Conservation (phyloP, 345 rosid species). For the Eucalyptus viminalis region DNA sequence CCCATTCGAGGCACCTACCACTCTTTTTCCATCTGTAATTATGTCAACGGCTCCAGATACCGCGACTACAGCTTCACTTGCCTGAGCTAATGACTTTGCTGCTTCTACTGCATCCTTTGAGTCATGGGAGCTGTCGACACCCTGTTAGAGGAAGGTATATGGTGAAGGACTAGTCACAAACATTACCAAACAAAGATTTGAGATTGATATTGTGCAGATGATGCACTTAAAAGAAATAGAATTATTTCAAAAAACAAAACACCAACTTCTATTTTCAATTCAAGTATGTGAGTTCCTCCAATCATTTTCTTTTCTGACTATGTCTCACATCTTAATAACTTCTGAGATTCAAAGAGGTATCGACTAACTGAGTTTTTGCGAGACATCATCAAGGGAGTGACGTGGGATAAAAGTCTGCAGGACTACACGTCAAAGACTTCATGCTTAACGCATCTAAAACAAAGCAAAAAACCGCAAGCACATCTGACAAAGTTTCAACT, state of each 20-base stretch:
- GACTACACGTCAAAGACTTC: not conserved
- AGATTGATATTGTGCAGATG: not conserved
- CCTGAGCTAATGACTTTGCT: conserved; percentile 60
- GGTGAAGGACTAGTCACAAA: not conserved
- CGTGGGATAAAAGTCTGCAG: not conserved
- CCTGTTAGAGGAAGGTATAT: conserved; percentile 15
- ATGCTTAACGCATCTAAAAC: not conserved
- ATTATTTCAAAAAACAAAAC: not conserved
- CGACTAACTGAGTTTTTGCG: not conserved
- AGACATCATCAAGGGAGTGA: not conserved
- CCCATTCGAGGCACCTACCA: conserved; percentile 62
- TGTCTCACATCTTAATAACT: not conserved
- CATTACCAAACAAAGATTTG: not conserved
- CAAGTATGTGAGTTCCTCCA: not conserved
- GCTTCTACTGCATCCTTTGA: conserved; percentile 77
- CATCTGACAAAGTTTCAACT: not conserved
- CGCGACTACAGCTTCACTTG: conserved; percentile 56
- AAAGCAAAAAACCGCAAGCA: not conserved
- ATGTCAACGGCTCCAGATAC: conserved; percentile 77
- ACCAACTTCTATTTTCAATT: not conserved
- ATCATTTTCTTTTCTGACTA: not conserved
- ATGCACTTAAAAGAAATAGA: not conserved
- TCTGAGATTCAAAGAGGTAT: not conserved
- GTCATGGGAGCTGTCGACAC: conserved; percentile 69
- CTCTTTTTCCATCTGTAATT: conserved; percentile 55